phyloP scores from a whole-genome alignment of 179 eudicot species.

The Nepenthes alata region DNA sequence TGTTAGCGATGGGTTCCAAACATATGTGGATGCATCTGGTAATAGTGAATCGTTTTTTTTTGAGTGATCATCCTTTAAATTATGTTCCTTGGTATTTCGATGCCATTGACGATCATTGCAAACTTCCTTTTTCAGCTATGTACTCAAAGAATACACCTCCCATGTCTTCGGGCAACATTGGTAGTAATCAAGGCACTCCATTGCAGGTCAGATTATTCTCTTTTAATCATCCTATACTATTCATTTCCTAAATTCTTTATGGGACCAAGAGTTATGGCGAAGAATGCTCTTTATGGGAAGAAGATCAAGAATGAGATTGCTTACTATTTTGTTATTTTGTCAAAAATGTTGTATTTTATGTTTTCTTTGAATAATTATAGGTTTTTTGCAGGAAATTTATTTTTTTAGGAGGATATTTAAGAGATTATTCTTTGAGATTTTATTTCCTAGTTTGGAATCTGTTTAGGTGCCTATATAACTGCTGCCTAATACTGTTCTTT shows the following conservation, averaged over 20 bases:
- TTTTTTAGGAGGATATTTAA: no score
- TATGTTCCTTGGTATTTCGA: background rate
- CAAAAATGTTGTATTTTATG: no score
- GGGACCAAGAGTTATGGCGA: no score
- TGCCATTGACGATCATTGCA: background rate
- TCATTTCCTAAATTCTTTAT: background rate
- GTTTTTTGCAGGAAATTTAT: no score
- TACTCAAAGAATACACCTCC: slow-evolving; percentile 71
- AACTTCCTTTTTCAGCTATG: slow-evolving; percentile 38
- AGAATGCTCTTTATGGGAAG: no score
- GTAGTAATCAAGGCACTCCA: slow-evolving; percentile 59
- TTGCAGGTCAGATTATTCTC: slow-evolving; percentile 47
- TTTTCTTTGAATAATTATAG: no score
- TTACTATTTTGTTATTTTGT: no score
- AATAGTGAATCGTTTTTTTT: slow-evolving; percentile 6
- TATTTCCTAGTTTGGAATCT: no score
- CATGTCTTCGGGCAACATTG: slow-evolving; percentile 36
- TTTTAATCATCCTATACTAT: background rate
- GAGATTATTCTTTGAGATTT: no score
- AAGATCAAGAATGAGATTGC: no score
- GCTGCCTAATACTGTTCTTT: background rate
- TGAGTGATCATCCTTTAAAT: background rate
- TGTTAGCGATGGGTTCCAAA: slow-evolving; percentile 42
- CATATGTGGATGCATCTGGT: slow-evolving; percentile 69
- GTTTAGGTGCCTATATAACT: no score